Percentiles rank a stretch among this genome's conserved stretches.
Evolutionary conservation across 148 eudicot species (phyloP).

Genomic region (Silene latifolia): DNA sequence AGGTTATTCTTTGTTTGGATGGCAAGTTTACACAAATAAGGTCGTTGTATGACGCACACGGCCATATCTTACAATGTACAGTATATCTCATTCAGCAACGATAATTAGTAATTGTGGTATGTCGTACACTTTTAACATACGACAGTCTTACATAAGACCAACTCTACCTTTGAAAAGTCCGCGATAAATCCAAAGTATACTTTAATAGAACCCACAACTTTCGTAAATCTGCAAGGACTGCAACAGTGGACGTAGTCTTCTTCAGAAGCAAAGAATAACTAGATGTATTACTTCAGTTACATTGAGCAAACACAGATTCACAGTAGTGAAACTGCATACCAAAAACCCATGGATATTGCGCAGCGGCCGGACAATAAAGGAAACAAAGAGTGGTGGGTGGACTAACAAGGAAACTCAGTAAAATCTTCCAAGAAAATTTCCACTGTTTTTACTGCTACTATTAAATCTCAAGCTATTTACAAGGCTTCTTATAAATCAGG

Average conservation of each 20-base stretch:
- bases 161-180: no score
- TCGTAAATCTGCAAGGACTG: neutral
- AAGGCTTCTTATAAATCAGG: neutral
- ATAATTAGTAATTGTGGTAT: no score
- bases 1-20: no score
- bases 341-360: neutral
- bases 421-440: neutral
- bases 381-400: neutral
- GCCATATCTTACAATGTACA: no score
- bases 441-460: neutral
- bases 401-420: neutral
- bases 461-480: conserved; percentile 2
- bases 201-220: no score
- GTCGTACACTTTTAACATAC: no score
- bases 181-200: no score
- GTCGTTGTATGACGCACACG: no score
- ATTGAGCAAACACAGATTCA: neutral
- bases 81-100: no score
- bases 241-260: neutral
- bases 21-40: no score
- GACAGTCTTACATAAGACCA: no score
- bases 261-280: neutral
- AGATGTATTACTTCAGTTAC: neutral
- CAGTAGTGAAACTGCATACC: neutral
- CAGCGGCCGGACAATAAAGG: neutral